Evolutionary conservation across 495 filamentous ascomycete species (phyloP).

Genomic region (Neurospora tetraspora): DNA sequence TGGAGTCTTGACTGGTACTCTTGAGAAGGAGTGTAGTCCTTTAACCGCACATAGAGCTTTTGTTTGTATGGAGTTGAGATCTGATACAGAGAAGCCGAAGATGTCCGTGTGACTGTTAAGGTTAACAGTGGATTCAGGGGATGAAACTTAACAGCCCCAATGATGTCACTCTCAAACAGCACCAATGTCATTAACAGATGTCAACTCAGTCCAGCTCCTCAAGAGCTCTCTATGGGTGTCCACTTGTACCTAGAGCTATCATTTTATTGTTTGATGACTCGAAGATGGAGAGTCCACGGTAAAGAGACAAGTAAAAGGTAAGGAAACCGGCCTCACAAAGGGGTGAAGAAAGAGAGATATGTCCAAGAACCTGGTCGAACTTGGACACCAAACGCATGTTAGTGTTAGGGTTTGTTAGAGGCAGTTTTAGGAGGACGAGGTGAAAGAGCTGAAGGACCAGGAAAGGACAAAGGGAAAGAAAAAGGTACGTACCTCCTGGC

Average conservation of each 20-base stretch:
- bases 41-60: slow-evolving; percentile 54
- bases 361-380: not conserved
- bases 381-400: not conserved
- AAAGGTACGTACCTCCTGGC: not conserved
- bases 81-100: not conserved
- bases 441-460: not conserved
- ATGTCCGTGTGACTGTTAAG: not conserved
- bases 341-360: not conserved
- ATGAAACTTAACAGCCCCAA: not conserved
- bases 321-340: not conserved
- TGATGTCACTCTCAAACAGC: not conserved
- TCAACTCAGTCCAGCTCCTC: not conserved
- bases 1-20: slow-evolving; percentile 49
- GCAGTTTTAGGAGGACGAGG: not conserved
- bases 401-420: not conserved
- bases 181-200: not conserved
- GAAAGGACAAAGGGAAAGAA: not conserved
- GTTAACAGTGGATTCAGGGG: not conserved
- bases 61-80: slow-evolving; percentile 21
- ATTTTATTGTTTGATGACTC: not conserved
- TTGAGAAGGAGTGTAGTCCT: slow-evolving; percentile 55
- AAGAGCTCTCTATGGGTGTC: not conserved
- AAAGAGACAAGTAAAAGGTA: not conserved
- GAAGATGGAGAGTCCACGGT: not conserved
- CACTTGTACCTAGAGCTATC: not conserved